phyloP scores from a whole-genome alignment of 1,284 basidiomycete species.

The Fomitopsis betulina region DNA sequence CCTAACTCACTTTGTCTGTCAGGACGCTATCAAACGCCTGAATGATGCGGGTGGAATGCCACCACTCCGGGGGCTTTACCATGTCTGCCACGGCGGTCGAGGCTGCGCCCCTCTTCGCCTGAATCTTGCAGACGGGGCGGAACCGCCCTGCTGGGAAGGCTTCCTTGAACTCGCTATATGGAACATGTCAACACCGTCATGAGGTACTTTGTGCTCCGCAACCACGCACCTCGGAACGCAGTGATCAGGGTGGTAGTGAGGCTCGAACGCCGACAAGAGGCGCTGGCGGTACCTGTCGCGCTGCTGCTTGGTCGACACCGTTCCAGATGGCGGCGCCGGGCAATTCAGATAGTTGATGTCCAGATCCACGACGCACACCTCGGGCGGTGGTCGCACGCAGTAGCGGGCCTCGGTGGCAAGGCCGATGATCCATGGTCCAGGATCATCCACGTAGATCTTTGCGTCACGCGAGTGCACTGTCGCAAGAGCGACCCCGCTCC shows the following conservation, averaged over 20 bases:
- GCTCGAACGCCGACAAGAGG: conserved; percentile 76
- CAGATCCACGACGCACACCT: conserved; percentile 91
- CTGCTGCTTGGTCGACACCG: conserved; percentile 78
- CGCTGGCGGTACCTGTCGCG: conserved; percentile 82
- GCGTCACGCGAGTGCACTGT: conserved; percentile 88
- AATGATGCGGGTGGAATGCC: conserved; percentile 86
- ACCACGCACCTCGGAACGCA: conserved; percentile 63
- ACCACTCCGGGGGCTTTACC: conserved; percentile 88
- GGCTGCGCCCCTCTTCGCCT: conserved; percentile 76
- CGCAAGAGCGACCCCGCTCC: conserved; percentile 85
- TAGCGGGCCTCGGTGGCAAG: conserved; percentile 85
- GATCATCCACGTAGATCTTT: conserved; percentile 85
- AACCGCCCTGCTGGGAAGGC: conserved; percentile 91
- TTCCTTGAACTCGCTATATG: conserved; percentile 82
- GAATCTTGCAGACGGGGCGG: conserved; percentile 78
- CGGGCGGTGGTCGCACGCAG: conserved; percentile 67
- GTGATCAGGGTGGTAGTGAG: conserved; percentile 81
- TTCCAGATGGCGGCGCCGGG: conserved; percentile 71
- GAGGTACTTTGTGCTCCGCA: background rate
- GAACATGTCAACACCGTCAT: background rate
- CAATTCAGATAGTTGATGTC: conserved; percentile 91
- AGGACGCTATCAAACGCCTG: conserved; percentile 87
- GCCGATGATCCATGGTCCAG: conserved; percentile 91
- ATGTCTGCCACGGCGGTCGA: conserved; percentile 79
- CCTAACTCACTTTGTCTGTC: conserved; percentile 67